A percentile compares a stretch with the other conserved stretches of the same genome.
Evolutionary conservation across 2,329 filamentous ascomycete species (phyloP).

Genomic region (Lachnellula arida): DNA sequence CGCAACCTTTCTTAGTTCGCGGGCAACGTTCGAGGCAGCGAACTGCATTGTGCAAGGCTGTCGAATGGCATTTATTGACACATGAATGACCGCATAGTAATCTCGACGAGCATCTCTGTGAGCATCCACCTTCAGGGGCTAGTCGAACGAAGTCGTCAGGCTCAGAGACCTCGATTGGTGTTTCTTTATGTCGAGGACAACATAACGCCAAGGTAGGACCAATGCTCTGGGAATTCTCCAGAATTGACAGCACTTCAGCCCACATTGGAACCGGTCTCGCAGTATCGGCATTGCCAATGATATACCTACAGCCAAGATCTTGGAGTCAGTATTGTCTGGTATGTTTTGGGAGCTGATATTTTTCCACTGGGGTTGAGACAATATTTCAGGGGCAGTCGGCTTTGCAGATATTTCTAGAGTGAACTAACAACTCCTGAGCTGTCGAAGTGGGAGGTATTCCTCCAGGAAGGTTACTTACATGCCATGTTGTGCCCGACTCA

Average conservation of each 20-base stretch:
- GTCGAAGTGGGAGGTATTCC: too few relatives aligned
- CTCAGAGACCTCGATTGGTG: slow-evolving; percentile 42
- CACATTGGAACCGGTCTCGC: slow-evolving; percentile 57
- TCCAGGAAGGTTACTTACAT: slow-evolving; percentile 37
- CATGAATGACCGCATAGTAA: slow-evolving; percentile 47
- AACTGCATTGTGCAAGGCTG: slow-evolving; percentile 42
- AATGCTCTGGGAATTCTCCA: slow-evolving; percentile 43
- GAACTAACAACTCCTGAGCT: too few relatives aligned
- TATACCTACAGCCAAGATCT: slow-evolving; percentile 35
- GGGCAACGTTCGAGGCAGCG: slow-evolving; percentile 43
- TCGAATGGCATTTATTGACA: slow-evolving; percentile 42
- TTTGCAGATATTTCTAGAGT: too few relatives aligned
- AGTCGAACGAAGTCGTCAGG: slow-evolving; percentile 54
- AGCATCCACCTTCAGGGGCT: slow-evolving; percentile 54
- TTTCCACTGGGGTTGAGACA: too few relatives aligned
- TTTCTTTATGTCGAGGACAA: slow-evolving; percentile 57
- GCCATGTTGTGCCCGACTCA: slow-evolving; percentile 62
- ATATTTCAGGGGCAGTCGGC: too few relatives aligned
- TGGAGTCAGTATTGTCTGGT: too few relatives aligned
- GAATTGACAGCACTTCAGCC: slow-evolving; percentile 50
- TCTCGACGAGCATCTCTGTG: slow-evolving; percentile 19
- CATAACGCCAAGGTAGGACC: slow-evolving; percentile 47
- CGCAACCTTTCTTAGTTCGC: slow-evolving; percentile 38
- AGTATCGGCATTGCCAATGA: slow-evolving; percentile 62
- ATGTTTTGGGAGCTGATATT: too few relatives aligned